phyloP scores from a whole-genome alignment of 306 rosid species.

The Abrus pulchellus region DNA sequence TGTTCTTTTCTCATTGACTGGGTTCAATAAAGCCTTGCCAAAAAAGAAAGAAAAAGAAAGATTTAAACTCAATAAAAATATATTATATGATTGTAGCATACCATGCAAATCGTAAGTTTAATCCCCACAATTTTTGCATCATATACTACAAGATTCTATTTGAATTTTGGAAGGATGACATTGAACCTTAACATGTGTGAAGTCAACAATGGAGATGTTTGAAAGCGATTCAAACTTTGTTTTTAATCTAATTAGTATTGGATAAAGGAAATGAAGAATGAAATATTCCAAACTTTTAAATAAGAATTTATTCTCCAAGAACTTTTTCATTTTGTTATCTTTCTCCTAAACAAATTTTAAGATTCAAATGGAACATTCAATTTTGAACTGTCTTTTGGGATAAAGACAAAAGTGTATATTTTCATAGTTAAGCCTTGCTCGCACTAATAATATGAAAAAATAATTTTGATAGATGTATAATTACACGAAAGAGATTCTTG shows the following conservation, averaged over 20 bases:
- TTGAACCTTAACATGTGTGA: slow-evolving; percentile 1
- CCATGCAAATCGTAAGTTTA: background rate
- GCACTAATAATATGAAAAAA: background rate
- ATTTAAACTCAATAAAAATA: background rate
- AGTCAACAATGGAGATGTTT: background rate
- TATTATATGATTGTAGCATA: background rate
- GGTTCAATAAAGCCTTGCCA: background rate
- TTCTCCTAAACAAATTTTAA: background rate
- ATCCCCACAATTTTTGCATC: background rate
- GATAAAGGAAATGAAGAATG: slow-evolving; percentile 26
- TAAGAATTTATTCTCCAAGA: slow-evolving; percentile 2
- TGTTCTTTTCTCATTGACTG: background rate
- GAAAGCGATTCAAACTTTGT: slow-evolving; percentile 37
- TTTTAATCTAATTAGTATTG: slow-evolving; percentile 13
- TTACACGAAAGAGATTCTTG: background rate
- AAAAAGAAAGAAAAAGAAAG: background rate
- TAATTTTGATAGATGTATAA: background rate
- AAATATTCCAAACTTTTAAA: slow-evolving; percentile 20
- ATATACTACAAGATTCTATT: background rate
- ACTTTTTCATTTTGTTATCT: slow-evolving; percentile 18
- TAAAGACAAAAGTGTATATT: slow-evolving; percentile 11
- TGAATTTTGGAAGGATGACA: background rate
- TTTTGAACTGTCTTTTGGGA: slow-evolving; percentile 2
- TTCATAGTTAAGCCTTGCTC: background rate
- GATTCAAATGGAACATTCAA: slow-evolving; percentile 38